Base-by-base conservation (phyloP, 805 yeast species). In the Cyberlindnera bimundalis region DNA sequence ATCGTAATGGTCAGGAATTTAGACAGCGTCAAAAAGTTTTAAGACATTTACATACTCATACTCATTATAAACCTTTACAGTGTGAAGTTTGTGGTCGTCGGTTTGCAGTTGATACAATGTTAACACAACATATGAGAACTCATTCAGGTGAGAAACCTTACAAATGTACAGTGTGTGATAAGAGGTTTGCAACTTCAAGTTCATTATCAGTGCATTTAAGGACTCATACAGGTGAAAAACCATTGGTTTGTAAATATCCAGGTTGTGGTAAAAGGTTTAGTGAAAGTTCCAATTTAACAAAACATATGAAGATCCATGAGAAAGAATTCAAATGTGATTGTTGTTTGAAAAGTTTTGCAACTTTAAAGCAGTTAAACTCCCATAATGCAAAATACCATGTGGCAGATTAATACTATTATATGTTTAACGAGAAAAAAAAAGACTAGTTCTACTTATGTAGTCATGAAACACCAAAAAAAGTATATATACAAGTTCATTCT, bases 111-210 rank as follows among this genome's bases (percentile, higher is more conserved):
- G 86, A 84, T 36, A 67, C 82, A 24, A 83, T 84, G 73, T 68
- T 93, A 32, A 72, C 73, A 31, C 96, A 88, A 62, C 99, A 93
- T 62, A 61, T 74, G 67, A 68, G 96, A 38, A 79, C 77, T 3
- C 98, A 91, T 60, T 79, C 91, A 1, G 96, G 96, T 3, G 97
- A 89, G 53, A 84, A 80, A 55, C 98, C 98, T 1, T 89, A 73
- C 59, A 61, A 61, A 39, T 91, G 99, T 61, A 67, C 72, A 19
- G 57, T 68, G 2, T 91, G 99, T 61, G 81, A 75, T 5, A 90
- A 88, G 59, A 59, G 67, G 19, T 91, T 91, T 66, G 84, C 96
- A 10, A 87, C 95, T 2, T 76, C 85, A 21, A 81, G 93, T 4
- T 81, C 93, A 13, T 67, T 90, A 33, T 82, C 88, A 2, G 87